Evolutionary conservation across 495 filamentous ascomycete genomes (phyloP).

Genomic region (Penicillium alfredii): DNA sequence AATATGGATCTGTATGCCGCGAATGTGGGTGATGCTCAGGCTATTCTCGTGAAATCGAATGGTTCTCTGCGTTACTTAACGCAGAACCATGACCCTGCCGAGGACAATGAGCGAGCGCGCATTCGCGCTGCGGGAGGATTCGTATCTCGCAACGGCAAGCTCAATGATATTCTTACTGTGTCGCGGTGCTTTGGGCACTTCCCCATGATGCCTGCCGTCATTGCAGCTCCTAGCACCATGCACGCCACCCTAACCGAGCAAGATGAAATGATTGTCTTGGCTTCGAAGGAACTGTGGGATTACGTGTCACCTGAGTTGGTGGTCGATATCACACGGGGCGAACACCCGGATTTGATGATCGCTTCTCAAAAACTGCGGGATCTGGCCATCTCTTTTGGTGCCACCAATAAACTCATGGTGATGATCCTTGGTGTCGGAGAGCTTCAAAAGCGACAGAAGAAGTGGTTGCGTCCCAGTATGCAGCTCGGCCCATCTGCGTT

Average conservation of each 20-base stretch:
- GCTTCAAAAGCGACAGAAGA: constrained; percentile 72
- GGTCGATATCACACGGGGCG: constrained; percentile 83
- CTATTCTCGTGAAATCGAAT: constrained; percentile 85
- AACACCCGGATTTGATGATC: constrained; percentile 84
- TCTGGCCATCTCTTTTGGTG: constrained; percentile 90
- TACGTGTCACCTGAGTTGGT: constrained; percentile 80
- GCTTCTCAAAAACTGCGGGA: constrained; percentile 95
- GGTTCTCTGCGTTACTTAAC: constrained; percentile 75
- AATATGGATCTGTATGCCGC: constrained; percentile 87
- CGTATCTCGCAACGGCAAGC: constrained; percentile 86
- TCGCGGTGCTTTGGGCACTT: constrained; percentile 94
- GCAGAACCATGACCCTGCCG: constrained; percentile 86
- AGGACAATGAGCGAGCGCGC: constrained; percentile 71
- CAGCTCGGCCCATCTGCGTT: constrained; percentile 70
- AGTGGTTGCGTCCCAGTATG: constrained; percentile 68
- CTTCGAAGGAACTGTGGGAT: constrained; percentile 91
- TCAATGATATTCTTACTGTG: constrained; percentile 86
- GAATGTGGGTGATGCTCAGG: constrained; percentile 92
- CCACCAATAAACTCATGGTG: constrained; percentile 93
- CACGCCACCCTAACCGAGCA: constrained; percentile 76
- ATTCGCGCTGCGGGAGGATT: constrained; percentile 94
- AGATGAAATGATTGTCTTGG: constrained; percentile 90
- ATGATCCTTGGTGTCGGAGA: constrained; percentile 94
- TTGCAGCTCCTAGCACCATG: constrained; percentile 80
- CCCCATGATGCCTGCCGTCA: constrained; percentile 84